phyloP scores from a whole-genome alignment of 2,329 filamentous ascomycete species.

The Verticillium albo-atrum region DNA sequence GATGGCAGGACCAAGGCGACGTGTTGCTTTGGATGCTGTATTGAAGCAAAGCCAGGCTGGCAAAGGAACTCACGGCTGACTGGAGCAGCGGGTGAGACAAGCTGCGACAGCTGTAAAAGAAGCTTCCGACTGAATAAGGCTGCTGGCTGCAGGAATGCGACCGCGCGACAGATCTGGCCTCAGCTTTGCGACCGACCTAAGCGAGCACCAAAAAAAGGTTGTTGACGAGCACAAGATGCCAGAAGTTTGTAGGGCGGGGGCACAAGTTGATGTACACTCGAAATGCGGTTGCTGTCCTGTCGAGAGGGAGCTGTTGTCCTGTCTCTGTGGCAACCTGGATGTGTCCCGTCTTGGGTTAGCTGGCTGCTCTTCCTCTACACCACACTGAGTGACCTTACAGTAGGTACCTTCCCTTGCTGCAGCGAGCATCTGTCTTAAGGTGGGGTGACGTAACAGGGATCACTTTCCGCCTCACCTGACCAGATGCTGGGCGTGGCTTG shows the following conservation, averaged over 20 bases:
- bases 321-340: constrained; percentile 3
- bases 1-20: not conserved
- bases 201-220: not conserved
- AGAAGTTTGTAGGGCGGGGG: not conserved
- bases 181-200: not conserved
- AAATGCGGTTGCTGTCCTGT: not conserved
- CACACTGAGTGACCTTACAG: no score
- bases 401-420: no score
- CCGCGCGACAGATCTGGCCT: not conserved
- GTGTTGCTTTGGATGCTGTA: not conserved
- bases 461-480: not conserved
- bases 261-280: not conserved
- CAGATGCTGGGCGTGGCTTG: not conserved
- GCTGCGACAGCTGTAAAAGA: constrained; percentile 1
- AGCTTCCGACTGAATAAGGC: not conserved
- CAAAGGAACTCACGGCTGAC: not conserved
- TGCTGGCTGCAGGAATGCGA: not conserved
- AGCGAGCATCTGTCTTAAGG: not conserved
- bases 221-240: not conserved
- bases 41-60: not conserved
- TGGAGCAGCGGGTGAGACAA: constrained; percentile 2
- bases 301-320: not conserved
- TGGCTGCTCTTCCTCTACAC: not conserved
- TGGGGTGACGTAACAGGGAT: constrained; percentile 1
- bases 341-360: not conserved